Percentiles rank a stretch among this genome's conserved stretches.
phyloP scores from a whole-genome alignment of 805 yeast species.

The Schizosaccharomyces cryophilus region DNA sequence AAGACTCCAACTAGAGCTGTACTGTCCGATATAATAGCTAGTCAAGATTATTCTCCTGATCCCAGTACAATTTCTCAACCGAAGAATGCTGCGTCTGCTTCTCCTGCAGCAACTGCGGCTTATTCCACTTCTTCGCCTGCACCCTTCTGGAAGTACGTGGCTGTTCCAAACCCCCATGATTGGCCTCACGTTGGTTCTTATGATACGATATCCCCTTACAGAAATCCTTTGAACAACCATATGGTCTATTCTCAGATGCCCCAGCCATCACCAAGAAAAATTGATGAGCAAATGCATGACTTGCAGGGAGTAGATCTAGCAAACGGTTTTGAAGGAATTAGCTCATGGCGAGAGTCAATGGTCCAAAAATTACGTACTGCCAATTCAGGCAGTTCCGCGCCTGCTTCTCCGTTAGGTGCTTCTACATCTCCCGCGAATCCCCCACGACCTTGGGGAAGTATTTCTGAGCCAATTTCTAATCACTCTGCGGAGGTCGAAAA shows the following conservation, averaged over 20 bases:
- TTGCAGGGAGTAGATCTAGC: constrained; percentile 19
- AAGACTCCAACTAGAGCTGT: constrained; percentile 6
- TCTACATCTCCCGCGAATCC: no score
- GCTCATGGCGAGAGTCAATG: background rate
- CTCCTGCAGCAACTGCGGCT: background rate
- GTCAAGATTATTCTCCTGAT: constrained; percentile 15
- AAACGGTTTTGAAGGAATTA: constrained; percentile 17
- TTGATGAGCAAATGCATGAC: constrained; percentile 9
- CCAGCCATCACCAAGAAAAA: background rate
- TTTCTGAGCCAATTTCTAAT: no score
- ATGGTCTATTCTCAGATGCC: constrained; percentile 1
- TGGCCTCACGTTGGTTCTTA: constrained; percentile 8
- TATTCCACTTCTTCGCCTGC: constrained; percentile 58
- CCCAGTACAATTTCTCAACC: constrained; percentile 16
- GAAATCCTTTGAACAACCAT: constrained; percentile 1
- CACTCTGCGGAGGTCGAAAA: no score
- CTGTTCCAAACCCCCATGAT: constrained; percentile 23
- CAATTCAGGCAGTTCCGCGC: background rate
- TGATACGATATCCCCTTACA: constrained; percentile 4
- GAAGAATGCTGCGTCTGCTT: background rate
- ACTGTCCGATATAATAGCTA: constrained; percentile 14
- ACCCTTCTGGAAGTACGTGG: constrained; percentile 68
- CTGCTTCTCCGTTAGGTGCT: no score
- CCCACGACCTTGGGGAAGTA: no score
- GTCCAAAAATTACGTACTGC: background rate